A percentile compares a stretch with the other conserved stretches of the same genome.
These are phyloP conservation scores for Nematodospora anomalae DNA, from an alignment of 1,139 yeast genomes.

Conservation along the genomic window DNA sequence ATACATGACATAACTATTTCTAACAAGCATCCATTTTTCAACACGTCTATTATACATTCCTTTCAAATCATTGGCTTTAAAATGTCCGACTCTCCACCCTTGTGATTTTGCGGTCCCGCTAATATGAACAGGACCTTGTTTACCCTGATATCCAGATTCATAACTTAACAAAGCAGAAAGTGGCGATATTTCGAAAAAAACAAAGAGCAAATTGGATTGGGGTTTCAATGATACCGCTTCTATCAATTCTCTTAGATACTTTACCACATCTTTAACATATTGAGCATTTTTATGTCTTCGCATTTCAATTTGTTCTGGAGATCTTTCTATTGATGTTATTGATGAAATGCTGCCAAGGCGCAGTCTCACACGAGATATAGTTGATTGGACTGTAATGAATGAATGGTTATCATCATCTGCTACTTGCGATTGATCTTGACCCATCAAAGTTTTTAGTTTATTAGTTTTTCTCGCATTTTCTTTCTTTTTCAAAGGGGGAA, in stretches of 20 bases:
- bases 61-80: constrained; percentile 72
- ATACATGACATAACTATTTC: constrained; percentile 81
- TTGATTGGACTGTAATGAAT: constrained; percentile 8
- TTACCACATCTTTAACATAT: constrained; percentile 48
- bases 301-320: constrained; percentile 31
- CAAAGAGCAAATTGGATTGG: constrained; percentile 78
- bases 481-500: constrained; percentile 27
- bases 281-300: constrained; percentile 35
- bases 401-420: constrained; percentile 13
- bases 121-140: constrained; percentile 81
- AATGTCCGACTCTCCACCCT: constrained; percentile 96
- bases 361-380: constrained; percentile 29
- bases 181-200: constrained; percentile 87
- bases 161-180: constrained; percentile 80
- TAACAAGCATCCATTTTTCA: constrained; percentile 85
- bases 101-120: constrained; percentile 82
- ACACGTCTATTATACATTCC: constrained; percentile 89
- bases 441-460: constrained; percentile 3
- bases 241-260: constrained; percentile 64
- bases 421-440: constrained; percentile 2
- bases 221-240: constrained; percentile 65
- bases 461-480: constrained; percentile 3
- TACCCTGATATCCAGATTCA: constrained; percentile 80
- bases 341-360: constrained; percentile 32
- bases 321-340: constrained; percentile 25